A percentile compares a stretch with the other conserved stretches of the same genome.
Evolutionary conservation across 2,329 filamentous ascomycete genomes (phyloP).

Genomic region (Trichoderma sp.): DNA sequence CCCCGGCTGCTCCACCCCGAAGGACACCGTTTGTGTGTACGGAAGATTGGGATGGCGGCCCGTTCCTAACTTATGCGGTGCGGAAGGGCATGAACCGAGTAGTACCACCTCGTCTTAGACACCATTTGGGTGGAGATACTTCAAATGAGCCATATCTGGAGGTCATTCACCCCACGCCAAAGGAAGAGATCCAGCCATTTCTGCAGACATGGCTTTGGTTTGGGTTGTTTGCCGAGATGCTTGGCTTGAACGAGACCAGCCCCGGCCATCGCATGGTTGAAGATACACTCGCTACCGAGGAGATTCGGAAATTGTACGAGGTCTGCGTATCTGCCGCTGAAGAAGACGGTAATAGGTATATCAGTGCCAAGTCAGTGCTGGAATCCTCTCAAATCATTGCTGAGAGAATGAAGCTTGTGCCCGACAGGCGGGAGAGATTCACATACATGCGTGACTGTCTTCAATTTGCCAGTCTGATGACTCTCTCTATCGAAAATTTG

Average conservation of each 20-base stretch:
- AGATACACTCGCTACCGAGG: conserved; percentile 11
- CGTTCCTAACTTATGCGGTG: conserved; percentile 31
- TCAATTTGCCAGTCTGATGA: conserved; percentile 17
- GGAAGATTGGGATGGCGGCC: conserved; percentile 31
- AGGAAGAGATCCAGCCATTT: conserved; percentile 30
- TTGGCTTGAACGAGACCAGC: conserved; percentile 30
- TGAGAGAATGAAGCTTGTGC: conserved; percentile 19
- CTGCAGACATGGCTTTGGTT: conserved; percentile 40
- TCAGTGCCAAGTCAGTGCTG: conserved; percentile 18
- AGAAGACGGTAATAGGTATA: not conserved
- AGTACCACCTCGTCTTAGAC: conserved; percentile 18
- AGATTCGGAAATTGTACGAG: conserved; percentile 24
- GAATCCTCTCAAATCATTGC: conserved; percentile 2
- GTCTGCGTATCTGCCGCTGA: not conserved
- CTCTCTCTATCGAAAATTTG: conserved; percentile 27
- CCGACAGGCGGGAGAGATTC: conserved; percentile 23
- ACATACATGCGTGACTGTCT: conserved; percentile 28
- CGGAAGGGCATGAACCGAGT: conserved; percentile 24
- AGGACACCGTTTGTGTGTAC: conserved; percentile 29
- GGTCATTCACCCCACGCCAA: conserved; percentile 26
- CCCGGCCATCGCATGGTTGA: conserved; percentile 24
- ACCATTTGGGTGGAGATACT: not conserved
- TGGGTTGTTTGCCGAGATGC: conserved; percentile 34
- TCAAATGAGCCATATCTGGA: conserved; percentile 22
- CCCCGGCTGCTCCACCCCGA: conserved; percentile 23